Evolutionary conservation across 257 asterid genomes (phyloP), one percentile per base, ranked within the genome.

Genomic region (Petrea volubilis): DNA sequence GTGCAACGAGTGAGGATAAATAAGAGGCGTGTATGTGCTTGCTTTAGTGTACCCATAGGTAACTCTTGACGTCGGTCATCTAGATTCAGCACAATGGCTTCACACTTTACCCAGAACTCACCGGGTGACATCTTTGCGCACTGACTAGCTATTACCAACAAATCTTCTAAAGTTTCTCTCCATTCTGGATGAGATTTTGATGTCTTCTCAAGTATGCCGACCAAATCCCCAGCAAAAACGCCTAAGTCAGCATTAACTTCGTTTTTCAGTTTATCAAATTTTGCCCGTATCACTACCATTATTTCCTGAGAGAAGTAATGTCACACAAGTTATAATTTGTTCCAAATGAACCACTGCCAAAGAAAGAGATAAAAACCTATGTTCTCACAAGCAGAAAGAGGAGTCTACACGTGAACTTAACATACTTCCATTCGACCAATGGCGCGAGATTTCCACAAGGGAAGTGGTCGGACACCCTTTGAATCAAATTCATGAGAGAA

Each of bases 51-150:
- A 56, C 98, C 97, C 81, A 76, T 72, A 3, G 91, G 87, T 60
- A 88, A 82, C 89, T 92, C 99, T 81, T 92, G 99, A 50, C 99
- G 90, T 70, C 88, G 95, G 63, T 95, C 99, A 80, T 92, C 99
- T 66, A 95, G 82, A 74, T 68, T 84, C 83, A 88, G 98, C 79
- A 95, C 99, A 70, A 90, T 95, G 77, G 83, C 85, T 80, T 95
- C 99, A 78, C 99, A 92, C 68, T 83, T 84, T 13, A 73, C 34
- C 99, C 98, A 95, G 80, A 95, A 95, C 61, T 95, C 97, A 75
- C 82, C 67, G 21, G 98, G 85, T 44, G 91, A 59, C 97, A 92
- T 92, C 80, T 80, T 82, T 59, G 92, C 89, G 21, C 99, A 95
- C 60, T 82, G 86, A 72, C 97, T 86, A n/a, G 99, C 93, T 65